Conservation (phyloP, 768 basidiomycete genomes). For the Tricholoma bakamatsutake region DNA sequence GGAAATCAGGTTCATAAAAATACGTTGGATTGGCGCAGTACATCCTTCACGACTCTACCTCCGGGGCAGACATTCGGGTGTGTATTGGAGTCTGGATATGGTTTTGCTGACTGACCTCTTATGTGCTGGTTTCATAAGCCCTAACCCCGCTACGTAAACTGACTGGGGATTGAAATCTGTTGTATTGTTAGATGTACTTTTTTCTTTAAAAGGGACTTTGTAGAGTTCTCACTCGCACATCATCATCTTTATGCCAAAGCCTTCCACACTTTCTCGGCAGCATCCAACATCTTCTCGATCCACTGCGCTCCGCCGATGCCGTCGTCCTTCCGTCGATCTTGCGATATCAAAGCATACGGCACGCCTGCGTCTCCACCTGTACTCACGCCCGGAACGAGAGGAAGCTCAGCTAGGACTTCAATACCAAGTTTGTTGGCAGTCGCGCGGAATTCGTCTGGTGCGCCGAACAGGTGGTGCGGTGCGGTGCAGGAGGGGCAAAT, state of each 20-base stretch:
- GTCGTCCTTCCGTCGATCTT: conserved; percentile 10
- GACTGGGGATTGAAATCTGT: not conserved
- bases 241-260: not conserved
- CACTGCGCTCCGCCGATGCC: conserved; percentile 11
- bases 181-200: not conserved
- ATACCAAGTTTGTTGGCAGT: conserved; percentile 54
- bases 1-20: conserved; percentile 26
- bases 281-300: conserved; percentile 12
- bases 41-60: conserved; percentile 13
- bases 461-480: conserved; percentile 65
- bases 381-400: conserved; percentile 73
- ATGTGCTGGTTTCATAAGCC: not conserved
- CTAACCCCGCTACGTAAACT: not conserved
- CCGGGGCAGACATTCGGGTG: conserved; percentile 24
- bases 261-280: conserved; percentile 13
- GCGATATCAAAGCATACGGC: conserved; percentile 12
- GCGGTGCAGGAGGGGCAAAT: conserved; percentile 67
- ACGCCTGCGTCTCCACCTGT: conserved; percentile 63
- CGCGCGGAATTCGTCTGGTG: conserved; percentile 54
- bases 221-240: not conserved
- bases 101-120: not conserved
- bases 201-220: not conserved
- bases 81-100: not conserved
- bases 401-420: conserved; percentile 72
- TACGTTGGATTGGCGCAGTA: conserved; percentile 21